Evolutionary conservation across 177 flowering plant species (phyloP).

Genomic region (Vitis hybrid): DNA sequence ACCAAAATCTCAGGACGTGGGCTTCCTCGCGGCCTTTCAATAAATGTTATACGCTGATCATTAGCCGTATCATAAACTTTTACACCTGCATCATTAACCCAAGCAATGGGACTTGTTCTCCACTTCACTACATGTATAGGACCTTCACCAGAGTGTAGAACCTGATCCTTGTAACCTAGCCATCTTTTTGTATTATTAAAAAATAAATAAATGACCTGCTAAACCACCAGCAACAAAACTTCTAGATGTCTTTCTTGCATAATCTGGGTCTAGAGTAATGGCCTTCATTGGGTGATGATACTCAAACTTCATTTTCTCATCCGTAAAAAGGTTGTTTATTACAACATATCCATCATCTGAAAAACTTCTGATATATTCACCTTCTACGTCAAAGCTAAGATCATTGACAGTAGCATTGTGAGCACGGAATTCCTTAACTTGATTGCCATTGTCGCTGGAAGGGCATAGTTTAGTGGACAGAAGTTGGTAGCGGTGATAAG

Average conservation of each 20-base stretch:
- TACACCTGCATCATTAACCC: too few relatives aligned
- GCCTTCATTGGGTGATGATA: slow-evolving; percentile 98
- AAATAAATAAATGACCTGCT: slow-evolving; percentile 73
- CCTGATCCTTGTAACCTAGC: too few relatives aligned
- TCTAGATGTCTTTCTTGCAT: slow-evolving; percentile 69
- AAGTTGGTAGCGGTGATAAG: too few relatives aligned
- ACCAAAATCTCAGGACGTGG: too few relatives aligned
- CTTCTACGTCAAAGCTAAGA: slow-evolving; percentile 90
- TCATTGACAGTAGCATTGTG: slow-evolving; percentile 90
- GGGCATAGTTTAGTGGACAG: too few relatives aligned
- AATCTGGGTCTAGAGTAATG: slow-evolving; percentile 90
- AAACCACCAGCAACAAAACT: slow-evolving; percentile 99
- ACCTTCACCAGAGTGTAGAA: too few relatives aligned
- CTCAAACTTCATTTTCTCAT: slow-evolving; percentile 82
- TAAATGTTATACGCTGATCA: too few relatives aligned
- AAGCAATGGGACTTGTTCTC: too few relatives aligned
- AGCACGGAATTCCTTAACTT: slow-evolving; percentile 86
- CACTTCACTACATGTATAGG: too few relatives aligned
- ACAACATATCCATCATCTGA: slow-evolving; percentile 98
- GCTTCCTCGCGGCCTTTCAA: too few relatives aligned
- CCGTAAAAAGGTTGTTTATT: slow-evolving; percentile 84
- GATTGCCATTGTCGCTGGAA: neutral
- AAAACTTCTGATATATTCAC: slow-evolving; percentile 93
- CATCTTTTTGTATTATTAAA: too few relatives aligned
- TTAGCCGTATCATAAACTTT: too few relatives aligned